Evolutionary conservation across 495 filamentous ascomycete genomes (phyloP), one percentile per base, ranked within the genome.

Genomic region (Podospora australis): DNA sequence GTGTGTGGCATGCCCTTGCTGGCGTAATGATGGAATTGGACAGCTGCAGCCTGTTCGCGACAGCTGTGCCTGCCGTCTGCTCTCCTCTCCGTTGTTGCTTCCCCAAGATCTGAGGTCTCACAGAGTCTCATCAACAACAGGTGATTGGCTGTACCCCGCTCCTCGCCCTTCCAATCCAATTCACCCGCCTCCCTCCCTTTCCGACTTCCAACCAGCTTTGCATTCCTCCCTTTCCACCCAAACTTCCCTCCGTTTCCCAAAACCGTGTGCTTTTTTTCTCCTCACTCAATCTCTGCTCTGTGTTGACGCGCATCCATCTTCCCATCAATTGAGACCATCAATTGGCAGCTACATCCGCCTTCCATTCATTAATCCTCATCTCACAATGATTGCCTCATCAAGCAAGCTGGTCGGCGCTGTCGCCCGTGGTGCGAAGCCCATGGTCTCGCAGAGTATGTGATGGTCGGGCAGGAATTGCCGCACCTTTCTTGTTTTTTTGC

Each of bases 361-460:
- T n/a, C n/a, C n/a, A n/a, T n/a, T n/a, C 46, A 26, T 34, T 20
- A 16, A 13, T 36, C 21, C 26, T 9, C 7, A 19, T 24, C 21
- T 17, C 41, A 34, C 25, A 44, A 59, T 48, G 46, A 59, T 59
- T 53, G 24, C 53, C 47, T 43, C 57, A 46, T 48, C 56, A 24
- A 58, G 56, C 57, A 47, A 51, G 44, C 34, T 53, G 39, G 26
- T 44, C 10, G 44, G 57, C 45, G 46, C 47, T 40, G 53, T 47
- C 39, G 57, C 53, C 49, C 57, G 57, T 35, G 50, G 47, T 51
- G 16, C 54, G 35, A 52, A 56, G 47, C 57, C 56, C 28, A 24
- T 48, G 28, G 47, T 53, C 38, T 25, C 43, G 20, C 53, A 53
- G 49, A 49, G 57, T 59, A 59, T 30, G 57, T 54, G n/a, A n/a